Evolutionary conservation across 257 asterid species (phyloP).

Genomic region (Hygrophila difformis): DNA sequence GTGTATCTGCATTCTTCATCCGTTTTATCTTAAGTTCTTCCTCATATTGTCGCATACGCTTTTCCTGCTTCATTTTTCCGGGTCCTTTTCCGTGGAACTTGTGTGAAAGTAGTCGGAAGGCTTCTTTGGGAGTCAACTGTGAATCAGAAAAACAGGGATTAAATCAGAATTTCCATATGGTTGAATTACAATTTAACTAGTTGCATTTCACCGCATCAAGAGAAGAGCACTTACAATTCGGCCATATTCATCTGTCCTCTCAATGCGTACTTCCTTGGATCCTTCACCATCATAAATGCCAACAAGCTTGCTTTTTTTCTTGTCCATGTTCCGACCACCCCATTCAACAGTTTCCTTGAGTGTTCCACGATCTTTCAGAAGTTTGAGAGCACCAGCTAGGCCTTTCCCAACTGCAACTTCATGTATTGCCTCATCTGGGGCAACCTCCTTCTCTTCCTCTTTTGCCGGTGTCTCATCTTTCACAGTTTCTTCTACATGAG

Average conservation of each 20-base stretch:
- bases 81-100: slow-evolving; percentile 98
- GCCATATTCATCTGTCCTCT: slow-evolving; percentile 92
- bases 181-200: too few relatives aligned
- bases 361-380: slow-evolving; percentile 77
- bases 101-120: slow-evolving; percentile 79
- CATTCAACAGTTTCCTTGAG: slow-evolving; percentile 87
- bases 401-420: slow-evolving; percentile 94
- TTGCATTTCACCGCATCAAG: neutral
- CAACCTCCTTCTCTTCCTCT: slow-evolving; percentile 49
- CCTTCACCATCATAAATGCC: slow-evolving; percentile 58
- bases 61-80: slow-evolving; percentile 90
- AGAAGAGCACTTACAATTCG: slow-evolving; percentile 58
- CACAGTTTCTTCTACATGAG: slow-evolving; percentile 46
- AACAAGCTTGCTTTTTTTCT: slow-evolving; percentile 89
- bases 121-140: slow-evolving; percentile 96
- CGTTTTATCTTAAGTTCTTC: slow-evolving; percentile 89
- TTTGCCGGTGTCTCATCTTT: slow-evolving; percentile 34
- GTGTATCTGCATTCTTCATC: slow-evolving; percentile 92
- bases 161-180: too few relatives aligned
- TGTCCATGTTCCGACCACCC: slow-evolving; percentile 99
- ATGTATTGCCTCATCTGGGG: slow-evolving; percentile 70
- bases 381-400: slow-evolving; percentile 66
- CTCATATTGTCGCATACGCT: slow-evolving; percentile 80
- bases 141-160: neutral
- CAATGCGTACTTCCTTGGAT: slow-evolving; percentile 74